Evolutionary conservation across 163 green algal genomes (phyloP).

Genomic region (Scenedesmus sp.): DNA sequence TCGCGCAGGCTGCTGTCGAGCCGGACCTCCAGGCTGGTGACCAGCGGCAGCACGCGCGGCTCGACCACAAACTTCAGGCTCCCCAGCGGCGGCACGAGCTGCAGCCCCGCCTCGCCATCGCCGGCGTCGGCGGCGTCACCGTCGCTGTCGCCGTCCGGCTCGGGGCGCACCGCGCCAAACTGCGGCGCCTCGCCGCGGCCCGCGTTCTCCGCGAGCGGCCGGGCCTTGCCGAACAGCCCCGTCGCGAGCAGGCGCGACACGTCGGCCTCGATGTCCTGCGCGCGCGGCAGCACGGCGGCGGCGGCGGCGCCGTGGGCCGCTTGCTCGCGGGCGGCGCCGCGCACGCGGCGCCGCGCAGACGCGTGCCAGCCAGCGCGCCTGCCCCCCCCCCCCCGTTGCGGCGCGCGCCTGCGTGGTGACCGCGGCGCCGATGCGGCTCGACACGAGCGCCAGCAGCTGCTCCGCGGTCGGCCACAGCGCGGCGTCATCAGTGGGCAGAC

Average conservation of each 20-base stretch:
- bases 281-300: not conserved
- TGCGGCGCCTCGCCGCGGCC: slow-evolving; percentile 54
- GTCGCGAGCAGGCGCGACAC: slow-evolving; percentile 70
- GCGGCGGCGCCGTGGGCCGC: too few species aligned
- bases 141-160: not conserved
- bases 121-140: slow-evolving; percentile 10
- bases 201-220: slow-evolving; percentile 47
- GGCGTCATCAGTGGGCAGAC: slow-evolving; percentile 30
- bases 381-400: too few species aligned
- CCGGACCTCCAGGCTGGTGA: slow-evolving; percentile 58
- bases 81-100: slow-evolving; percentile 65
- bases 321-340: too few species aligned
- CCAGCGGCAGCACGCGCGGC: slow-evolving; percentile 61
- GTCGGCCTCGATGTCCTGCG: slow-evolving; percentile 80
- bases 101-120: slow-evolving; percentile 32
- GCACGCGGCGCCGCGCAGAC: too few species aligned
- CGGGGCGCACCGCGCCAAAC: slow-evolving; percentile 53
- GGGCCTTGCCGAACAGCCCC: slow-evolving; percentile 63
- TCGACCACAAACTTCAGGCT: slow-evolving; percentile 61
- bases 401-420: slow-evolving; percentile 54
- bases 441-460: slow-evolving; percentile 65
- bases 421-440: slow-evolving; percentile 53
- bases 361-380: too few species aligned
- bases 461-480: slow-evolving; percentile 62
- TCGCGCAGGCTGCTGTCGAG: slow-evolving; percentile 71